Evolutionary conservation across 2,329 filamentous ascomycete species (phyloP).

Genomic region (Aureobasidium subglaciale): DNA sequence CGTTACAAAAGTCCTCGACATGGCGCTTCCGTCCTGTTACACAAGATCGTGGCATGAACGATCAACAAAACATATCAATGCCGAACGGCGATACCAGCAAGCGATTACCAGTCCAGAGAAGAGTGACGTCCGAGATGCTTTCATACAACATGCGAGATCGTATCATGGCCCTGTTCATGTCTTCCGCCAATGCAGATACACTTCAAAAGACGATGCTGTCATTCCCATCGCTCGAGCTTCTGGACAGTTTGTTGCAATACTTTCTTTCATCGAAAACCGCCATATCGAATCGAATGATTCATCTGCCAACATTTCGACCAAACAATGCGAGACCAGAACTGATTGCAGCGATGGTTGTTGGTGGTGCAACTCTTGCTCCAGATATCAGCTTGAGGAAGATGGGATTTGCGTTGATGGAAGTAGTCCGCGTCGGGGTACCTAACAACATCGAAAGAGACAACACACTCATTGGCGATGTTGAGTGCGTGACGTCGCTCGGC

Average conservation of each 20-base stretch:
- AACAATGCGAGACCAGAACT: constrained; percentile 52
- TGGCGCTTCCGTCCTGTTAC: constrained; percentile 39
- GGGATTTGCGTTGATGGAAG: constrained; percentile 47
- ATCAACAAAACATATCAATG: constrained; percentile 34
- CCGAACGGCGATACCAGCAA: constrained; percentile 30
- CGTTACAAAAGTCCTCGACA: constrained; percentile 36
- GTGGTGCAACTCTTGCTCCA: constrained; percentile 54
- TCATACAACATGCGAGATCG: constrained; percentile 45
- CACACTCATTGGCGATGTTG: constrained; percentile 43
- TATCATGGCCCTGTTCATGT: constrained; percentile 57
- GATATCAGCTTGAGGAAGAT: constrained; percentile 54
- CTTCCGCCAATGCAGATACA: constrained; percentile 48
- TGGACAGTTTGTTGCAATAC: constrained; percentile 56
- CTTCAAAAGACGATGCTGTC: constrained; percentile 49
- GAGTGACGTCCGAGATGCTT: constrained; percentile 36
- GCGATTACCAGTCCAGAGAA: constrained; percentile 31
- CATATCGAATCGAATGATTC: constrained; percentile 50
- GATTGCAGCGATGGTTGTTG: constrained; percentile 52
- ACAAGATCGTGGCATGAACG: constrained; percentile 29
- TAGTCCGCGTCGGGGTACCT: constrained; percentile 34
- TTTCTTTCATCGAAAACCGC: constrained; percentile 40
- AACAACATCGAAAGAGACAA: constrained; percentile 45
- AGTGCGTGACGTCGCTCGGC: constrained; percentile 45
- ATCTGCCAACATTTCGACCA: constrained; percentile 53
- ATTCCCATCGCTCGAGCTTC: constrained; percentile 54